Conservation (phyloP, 2,329 filamentous ascomycete genomes). For the Fusarium burgessii region DNA sequence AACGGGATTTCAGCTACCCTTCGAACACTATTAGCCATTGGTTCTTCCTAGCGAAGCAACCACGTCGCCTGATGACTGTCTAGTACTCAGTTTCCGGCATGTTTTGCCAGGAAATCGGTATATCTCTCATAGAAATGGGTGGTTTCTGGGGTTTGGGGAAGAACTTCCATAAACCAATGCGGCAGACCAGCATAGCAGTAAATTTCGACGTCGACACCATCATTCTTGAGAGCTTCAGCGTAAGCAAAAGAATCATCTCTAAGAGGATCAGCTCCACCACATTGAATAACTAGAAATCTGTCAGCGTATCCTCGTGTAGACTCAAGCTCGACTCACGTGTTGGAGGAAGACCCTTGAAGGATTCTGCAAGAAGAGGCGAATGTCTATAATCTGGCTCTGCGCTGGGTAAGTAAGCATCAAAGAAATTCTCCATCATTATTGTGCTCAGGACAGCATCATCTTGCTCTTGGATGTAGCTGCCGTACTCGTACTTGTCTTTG, state of each 20-base stretch:
- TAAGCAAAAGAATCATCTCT: constrained; percentile 41
- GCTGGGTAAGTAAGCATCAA: constrained; percentile 23
- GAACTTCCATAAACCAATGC: constrained; percentile 36
- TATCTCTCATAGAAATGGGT: constrained; percentile 25
- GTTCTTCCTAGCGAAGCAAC: too few relatives aligned
- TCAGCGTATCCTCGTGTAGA: accelerated
- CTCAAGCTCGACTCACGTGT: constrained; percentile 11
- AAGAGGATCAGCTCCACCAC: constrained; percentile 32
- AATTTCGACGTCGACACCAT: constrained; percentile 30
- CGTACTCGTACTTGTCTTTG: constrained; percentile 37
- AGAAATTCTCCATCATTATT: constrained; percentile 16
- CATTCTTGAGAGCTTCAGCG: constrained; percentile 27
- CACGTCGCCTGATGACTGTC: not conserved
- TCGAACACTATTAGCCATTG: not conserved
- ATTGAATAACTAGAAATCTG: constrained; percentile 29
- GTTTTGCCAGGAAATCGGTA: not conserved
- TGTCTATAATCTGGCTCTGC: constrained; percentile 29
- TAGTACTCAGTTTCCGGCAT: not conserved
- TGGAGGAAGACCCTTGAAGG: constrained; percentile 28
- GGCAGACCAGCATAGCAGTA: constrained; percentile 38
- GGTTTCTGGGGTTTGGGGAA: not conserved
- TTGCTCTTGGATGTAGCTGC: constrained; percentile 40
- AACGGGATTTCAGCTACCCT: not conserved
- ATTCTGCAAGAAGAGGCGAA: constrained; percentile 39
- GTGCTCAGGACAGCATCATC: constrained; percentile 20